Evolutionary conservation across 768 basidiomycete species (phyloP), one percentile per base, ranked within the genome.

Genomic region (Asterophora parasitica): DNA sequence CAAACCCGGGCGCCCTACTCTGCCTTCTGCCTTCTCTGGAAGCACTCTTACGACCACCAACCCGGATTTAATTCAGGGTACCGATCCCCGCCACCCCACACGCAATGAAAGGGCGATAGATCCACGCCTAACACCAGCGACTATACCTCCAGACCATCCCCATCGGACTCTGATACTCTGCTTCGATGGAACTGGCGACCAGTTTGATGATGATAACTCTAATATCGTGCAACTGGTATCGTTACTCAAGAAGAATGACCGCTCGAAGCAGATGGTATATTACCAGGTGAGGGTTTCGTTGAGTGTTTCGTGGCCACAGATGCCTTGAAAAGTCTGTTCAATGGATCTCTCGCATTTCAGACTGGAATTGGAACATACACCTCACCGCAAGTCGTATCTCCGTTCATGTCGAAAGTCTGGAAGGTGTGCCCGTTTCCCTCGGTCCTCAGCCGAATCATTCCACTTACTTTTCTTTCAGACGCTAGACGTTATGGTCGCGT

Each of bases 151-250:
- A 7, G 51, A 61, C 6, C 69, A 72, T 46, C 17, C 50, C 3
- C 41, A 60, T 16, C 68, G 78, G 2, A 78, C 74, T 0, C 67
- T 81, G 33, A 59, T 79, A 8, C 59, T 81, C 1, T 80, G 78
- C 54, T 80, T 81, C 51, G 79, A 81, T 58, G 79, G 79, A 2
- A 80, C 78, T 1, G 74, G 75, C 4, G 73, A 77, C 52, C 71
- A 77, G 52, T 78, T 76, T 49, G 73, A 75, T 53, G 58, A 62
- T 4, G 74, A 77, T 54, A 80, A 80, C 55, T 79, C 78, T 5
- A 81, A 80, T 44, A 71, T 81, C 36, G 76, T 78, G 4, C 65
- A 74, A 47, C 57, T 81, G 5, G 72, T 78, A 16, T 73, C 74
- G 3, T 49, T 76, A 51, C 56, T 81, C 50, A 75, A 75, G 66